Conservation (phyloP, 139 green algal genomes). For the Micractinium conductrix region DNA sequence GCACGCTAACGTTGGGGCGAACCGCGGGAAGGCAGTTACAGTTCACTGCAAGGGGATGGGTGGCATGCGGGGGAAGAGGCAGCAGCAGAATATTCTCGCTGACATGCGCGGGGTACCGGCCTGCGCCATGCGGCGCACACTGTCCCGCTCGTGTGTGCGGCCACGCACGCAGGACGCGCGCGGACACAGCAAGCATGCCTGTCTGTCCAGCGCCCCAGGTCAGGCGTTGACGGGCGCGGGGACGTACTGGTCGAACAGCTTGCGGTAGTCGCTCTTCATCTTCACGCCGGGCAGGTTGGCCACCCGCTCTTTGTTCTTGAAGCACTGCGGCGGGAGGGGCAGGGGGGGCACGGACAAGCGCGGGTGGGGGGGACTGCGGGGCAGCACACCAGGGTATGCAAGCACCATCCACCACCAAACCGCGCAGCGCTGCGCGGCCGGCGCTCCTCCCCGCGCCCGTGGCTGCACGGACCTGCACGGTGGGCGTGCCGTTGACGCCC, state of each 20-base stretch:
- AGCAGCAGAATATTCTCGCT: no score
- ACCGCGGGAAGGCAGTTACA: no score
- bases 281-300: conserved; percentile 87
- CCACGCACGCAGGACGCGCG: no score
- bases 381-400: neutral
- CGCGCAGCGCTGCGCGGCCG: neutral
- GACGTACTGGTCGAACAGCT: conserved; percentile 61
- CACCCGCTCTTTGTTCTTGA: conserved; percentile 93
- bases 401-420: neutral
- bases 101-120: no score
- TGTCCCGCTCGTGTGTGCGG: no score
- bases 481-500: conserved; percentile 92
- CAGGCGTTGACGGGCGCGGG: conserved; percentile 1
- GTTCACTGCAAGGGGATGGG: no score
- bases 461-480: conserved; percentile 55
- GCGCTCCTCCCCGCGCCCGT: neutral
- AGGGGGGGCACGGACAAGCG: neutral
- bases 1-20: no score
- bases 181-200: no score
- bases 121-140: no score
- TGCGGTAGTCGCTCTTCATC: conserved; percentile 90
- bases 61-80: no score
- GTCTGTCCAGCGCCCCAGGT: no score
- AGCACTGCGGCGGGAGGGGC: conserved; percentile 71
- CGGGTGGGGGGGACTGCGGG: neutral